phyloP scores from a whole-genome alignment of 495 filamentous ascomycete species.

The Podospora tetraspora region DNA sequence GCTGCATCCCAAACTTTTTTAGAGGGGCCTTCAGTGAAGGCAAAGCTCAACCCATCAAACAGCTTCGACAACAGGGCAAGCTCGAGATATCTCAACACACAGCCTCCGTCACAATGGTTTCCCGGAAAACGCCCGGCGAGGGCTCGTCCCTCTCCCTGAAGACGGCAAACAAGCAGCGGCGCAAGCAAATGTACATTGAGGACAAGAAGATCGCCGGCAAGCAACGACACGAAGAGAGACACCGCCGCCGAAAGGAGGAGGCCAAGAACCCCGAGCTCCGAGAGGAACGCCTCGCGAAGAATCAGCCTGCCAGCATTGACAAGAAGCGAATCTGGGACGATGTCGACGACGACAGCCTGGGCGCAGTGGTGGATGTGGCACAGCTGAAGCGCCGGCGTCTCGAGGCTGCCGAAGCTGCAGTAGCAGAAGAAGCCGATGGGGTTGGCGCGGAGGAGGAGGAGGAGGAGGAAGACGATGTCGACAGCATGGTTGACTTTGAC shows the following conservation, averaged over 20 bases:
- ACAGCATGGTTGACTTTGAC: slow-evolving; percentile 67
- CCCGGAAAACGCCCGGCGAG: slow-evolving; percentile 12
- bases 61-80: background rate
- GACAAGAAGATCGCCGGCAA: slow-evolving; percentile 69
- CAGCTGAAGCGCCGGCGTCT: slow-evolving; percentile 66
- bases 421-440: slow-evolving; percentile 41
- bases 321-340: slow-evolving; percentile 92
- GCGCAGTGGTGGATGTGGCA: slow-evolving; percentile 71
- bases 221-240: slow-evolving; percentile 68
- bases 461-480: slow-evolving; percentile 51
- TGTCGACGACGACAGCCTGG: slow-evolving; percentile 70
- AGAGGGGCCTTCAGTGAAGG: background rate
- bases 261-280: slow-evolving; percentile 72
- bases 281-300: slow-evolving; percentile 63
- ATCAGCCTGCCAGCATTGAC: slow-evolving; percentile 80
- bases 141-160: slow-evolving; percentile 28
- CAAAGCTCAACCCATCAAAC: slow-evolving; percentile 1
- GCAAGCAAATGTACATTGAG: slow-evolving; percentile 68
- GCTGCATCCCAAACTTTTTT: slow-evolving; percentile 8
- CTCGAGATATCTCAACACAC: background rate
- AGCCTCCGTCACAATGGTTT: slow-evolving; percentile 16
- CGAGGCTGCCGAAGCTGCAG: slow-evolving; percentile 55
- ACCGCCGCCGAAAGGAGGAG: slow-evolving; percentile 75
- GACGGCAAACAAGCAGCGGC: slow-evolving; percentile 63
- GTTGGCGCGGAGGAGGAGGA: slow-evolving; percentile 41